A percentile compares a stretch with the other conserved stretches of the same genome.
phyloP scores from a whole-genome alignment of 495 filamentous ascomycete genomes.

The Neurospora intermedia region DNA sequence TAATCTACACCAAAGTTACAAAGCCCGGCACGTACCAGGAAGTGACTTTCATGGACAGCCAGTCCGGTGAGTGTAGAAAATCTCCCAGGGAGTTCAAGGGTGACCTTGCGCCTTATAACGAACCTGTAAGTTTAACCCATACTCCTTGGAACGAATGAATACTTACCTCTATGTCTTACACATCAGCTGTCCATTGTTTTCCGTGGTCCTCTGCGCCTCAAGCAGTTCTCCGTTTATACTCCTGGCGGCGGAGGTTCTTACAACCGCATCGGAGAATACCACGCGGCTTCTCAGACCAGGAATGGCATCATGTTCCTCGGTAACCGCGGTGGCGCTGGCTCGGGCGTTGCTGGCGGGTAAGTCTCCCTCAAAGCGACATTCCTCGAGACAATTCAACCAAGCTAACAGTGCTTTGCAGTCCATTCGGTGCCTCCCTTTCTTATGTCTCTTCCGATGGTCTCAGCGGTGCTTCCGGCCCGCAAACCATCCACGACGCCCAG shows the following conservation, averaged over 20 bases:
- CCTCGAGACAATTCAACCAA: not conserved
- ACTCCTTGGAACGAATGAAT: too few species aligned
- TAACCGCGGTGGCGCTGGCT: constrained; percentile 48
- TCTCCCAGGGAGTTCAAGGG: constrained; percentile 41
- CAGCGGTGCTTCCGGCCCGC: constrained; percentile 35
- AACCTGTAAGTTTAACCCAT: constrained; percentile 45
- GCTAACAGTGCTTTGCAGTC: constrained; percentile 14
- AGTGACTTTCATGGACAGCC: constrained; percentile 46
- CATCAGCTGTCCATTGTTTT: constrained; percentile 58
- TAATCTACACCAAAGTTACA: constrained; percentile 52
- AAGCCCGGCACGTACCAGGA: constrained; percentile 46
- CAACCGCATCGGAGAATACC: constrained; percentile 44
- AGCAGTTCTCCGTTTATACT: constrained; percentile 53
- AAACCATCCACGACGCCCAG: constrained; percentile 37
- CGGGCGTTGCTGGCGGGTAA: constrained; percentile 48
- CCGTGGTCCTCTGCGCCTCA: constrained; percentile 53
- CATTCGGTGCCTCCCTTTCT: constrained; percentile 53
- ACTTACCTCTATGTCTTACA: too few species aligned
- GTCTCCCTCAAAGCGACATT: not conserved
- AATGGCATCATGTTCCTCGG: constrained; percentile 57
- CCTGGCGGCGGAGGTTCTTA: constrained; percentile 16
- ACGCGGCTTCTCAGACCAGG: constrained; percentile 32
- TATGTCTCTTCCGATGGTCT: constrained; percentile 45
- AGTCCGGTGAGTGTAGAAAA: constrained; percentile 39
- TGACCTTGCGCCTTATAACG: constrained; percentile 50